Conservation (phyloP, 2,329 filamentous ascomycete genomes). For the Rutstroemia sydowiana region DNA sequence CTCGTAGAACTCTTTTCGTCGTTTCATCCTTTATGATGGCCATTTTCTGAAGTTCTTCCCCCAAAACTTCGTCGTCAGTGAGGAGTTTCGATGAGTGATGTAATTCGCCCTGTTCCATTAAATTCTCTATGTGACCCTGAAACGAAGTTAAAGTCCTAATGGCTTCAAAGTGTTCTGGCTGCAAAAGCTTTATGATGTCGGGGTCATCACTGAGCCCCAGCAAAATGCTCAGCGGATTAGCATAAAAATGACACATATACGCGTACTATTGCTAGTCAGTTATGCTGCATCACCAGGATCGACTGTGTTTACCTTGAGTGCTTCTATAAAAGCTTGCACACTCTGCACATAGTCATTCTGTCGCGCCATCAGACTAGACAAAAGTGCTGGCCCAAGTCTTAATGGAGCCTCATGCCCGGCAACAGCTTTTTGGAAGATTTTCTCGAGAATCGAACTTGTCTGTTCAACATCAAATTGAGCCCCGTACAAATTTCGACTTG, state of each 20-base stretch:
- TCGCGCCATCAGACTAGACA: conserved; percentile 58
- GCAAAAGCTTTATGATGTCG: conserved; percentile 34
- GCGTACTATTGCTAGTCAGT: conserved; percentile 50
- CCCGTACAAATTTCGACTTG: conserved; percentile 60
- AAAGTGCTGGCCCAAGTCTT: conserved; percentile 55
- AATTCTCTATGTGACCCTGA: conserved; percentile 42
- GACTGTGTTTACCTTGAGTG: conserved; percentile 49
- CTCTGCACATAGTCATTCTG: conserved; percentile 73
- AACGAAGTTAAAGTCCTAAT: conserved; percentile 65
- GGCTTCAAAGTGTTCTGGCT: conserved; percentile 57
- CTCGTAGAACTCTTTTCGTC: conserved; percentile 39
- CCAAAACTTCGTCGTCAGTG: conserved; percentile 50
- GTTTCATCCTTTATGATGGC: conserved; percentile 33
- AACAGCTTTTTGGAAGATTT: conserved; percentile 60
- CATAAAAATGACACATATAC: conserved; percentile 82
- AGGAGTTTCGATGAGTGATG: conserved; percentile 46
- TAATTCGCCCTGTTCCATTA: conserved; percentile 37
- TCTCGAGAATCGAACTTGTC: conserved; percentile 63
- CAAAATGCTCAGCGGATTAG: conserved; percentile 60
- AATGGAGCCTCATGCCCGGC: conserved; percentile 49
- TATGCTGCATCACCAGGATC: background rate
- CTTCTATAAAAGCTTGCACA: conserved; percentile 63
- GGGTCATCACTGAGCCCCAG: conserved; percentile 39
- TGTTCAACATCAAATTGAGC: conserved; percentile 72
- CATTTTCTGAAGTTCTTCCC: conserved; percentile 33